Evolutionary conservation across 768 basidiomycete genomes (phyloP), one percentile per base, ranked within the genome.

Genomic region (Crassisporium funariophilum): DNA sequence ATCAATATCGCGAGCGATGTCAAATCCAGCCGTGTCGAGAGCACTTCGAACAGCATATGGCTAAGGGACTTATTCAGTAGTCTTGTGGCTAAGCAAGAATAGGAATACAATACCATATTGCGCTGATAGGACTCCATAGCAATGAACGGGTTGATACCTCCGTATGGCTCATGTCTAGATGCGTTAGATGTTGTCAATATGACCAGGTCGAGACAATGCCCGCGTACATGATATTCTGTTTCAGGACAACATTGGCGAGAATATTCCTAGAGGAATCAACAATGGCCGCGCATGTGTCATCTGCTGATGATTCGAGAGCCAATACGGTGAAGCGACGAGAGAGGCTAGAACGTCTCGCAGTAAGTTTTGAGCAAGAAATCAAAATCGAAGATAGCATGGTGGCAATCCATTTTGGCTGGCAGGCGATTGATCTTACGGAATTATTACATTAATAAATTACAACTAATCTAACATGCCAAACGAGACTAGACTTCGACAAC

Each of bases 211-310:
- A 35, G 8, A 15, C 22, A 35, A 31, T 23, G 23, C 15, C n/a
- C n/a, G 55, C 81, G 34, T 52, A 84, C 83, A 83, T 60, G 31
- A 76, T 60, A 50, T 89, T 78, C 60, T 98, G 95, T 60, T 88
- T 91, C 29, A 91, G 69, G 50, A 98, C 86, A 4, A 98, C 79
- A 63, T 94, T 95, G 2, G 91, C 85, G 43, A 89, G 81, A 31
- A 98, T 74, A 59, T 73, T 59, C 15, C 82, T 77, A 6, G 78
- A 70, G 1, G 86, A 88, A 15, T 81, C 78, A 25, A 99, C 87
- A 40, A 98, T 75, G 0, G 95, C 88, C 12, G 86, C 91, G 57
- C 93, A 95, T 1, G 93, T 90, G 61, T 98, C 97, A 64, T 99
- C 95, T 11, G 93, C 92, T 10, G 91, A 94, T 1, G 86, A 85